Conservation (phyloP, 768 basidiomycete species). For the Mycena vitilis region DNA sequence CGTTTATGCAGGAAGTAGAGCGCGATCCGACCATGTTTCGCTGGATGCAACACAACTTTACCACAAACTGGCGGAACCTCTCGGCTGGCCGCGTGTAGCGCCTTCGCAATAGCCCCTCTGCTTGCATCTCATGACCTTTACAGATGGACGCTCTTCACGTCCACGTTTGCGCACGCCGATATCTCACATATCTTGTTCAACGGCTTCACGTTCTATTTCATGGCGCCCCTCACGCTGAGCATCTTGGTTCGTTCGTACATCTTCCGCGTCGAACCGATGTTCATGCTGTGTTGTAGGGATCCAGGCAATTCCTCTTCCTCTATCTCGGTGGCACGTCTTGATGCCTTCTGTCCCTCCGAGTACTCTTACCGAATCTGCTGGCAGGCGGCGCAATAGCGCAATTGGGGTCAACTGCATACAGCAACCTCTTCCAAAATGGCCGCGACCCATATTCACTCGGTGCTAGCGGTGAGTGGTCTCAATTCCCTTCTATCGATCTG, state of each 20-base stretch:
- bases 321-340: conserved; percentile 73
- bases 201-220: conserved; percentile 81
- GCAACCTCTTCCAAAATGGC: conserved; percentile 48
- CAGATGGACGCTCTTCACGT: conserved; percentile 83
- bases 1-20: conserved; percentile 41
- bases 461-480: conserved; percentile 74
- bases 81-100: conserved; percentile 69
- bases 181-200: conserved; percentile 74
- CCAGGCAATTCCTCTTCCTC: conserved; percentile 72
- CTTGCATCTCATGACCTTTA: conserved; percentile 24
- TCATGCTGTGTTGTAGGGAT: conserved; percentile 50
- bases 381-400: conserved; percentile 72
- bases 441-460: conserved; percentile 62
- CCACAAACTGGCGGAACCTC: conserved; percentile 69
- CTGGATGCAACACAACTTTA: conserved; percentile 75
- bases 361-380: not conserved
- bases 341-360: not conserved
- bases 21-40: conserved; percentile 51
- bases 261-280: not conserved
- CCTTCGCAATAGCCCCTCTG: conserved; percentile 15
- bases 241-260: conserved; percentile 51
- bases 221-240: conserved; percentile 72
- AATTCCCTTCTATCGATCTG: conserved; percentile 10
- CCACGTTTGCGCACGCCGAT: conserved; percentile 75
- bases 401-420: conserved; percentile 62